Conservation (phyloP, 495 filamentous ascomycete species). For the Ramalina intermedia region DNA sequence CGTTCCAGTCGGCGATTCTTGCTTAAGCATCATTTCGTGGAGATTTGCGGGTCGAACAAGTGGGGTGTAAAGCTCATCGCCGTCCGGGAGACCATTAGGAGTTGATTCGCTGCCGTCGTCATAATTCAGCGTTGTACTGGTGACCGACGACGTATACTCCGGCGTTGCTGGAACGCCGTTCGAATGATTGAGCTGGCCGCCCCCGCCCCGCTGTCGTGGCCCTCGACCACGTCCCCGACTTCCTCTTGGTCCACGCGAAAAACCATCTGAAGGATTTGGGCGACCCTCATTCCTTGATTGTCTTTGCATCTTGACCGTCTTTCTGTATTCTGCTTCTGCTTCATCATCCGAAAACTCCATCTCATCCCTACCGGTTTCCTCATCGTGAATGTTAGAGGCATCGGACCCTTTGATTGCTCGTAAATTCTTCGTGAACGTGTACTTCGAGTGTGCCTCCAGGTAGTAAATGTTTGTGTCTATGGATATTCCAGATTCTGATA, state of each 20-base stretch:
- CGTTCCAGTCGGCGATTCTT: constrained; percentile 34
- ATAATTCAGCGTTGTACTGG: constrained; percentile 7
- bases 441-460: constrained; percentile 55
- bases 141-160: constrained; percentile 4
- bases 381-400: constrained; percentile 85
- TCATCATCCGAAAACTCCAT: constrained; percentile 95
- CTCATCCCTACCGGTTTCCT: constrained; percentile 75
- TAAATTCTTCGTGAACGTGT: constrained; percentile 70
- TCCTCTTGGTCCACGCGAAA: constrained; percentile 12
- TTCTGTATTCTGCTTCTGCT: constrained; percentile 71
- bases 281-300: constrained; percentile 32
- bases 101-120: constrained; percentile 19
- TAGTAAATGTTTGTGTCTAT: constrained; percentile 62
- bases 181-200: constrained; percentile 20
- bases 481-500: constrained; percentile 46
- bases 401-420: constrained; percentile 71
- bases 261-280: constrained; percentile 17
- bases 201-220: constrained; percentile 18
- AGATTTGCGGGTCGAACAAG: constrained; percentile 47
- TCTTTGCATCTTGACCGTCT: constrained; percentile 45
- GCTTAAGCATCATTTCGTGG: constrained; percentile 35
- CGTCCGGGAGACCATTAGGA: constrained; percentile 39
- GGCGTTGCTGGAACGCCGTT: constrained; percentile 27
- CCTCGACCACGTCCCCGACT: not conserved
- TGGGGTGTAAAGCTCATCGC: constrained; percentile 52